These are phyloP conservation scores for Aureobasidium sp. DNA, from an alignment of 2,329 filamentous ascomycete genomes.

Conservation along the genomic window DNA sequence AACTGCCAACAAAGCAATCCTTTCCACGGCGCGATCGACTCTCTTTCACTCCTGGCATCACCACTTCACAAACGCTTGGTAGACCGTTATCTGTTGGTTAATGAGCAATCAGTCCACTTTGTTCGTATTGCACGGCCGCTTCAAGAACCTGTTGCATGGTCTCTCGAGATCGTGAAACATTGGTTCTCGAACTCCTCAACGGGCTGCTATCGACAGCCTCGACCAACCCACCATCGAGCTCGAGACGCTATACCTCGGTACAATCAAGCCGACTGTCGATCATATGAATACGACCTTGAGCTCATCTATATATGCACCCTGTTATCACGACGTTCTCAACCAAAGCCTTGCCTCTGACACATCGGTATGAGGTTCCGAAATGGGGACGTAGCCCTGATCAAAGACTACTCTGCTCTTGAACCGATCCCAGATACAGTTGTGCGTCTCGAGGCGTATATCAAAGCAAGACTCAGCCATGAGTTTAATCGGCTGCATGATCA, in stretches of 20 bases:
- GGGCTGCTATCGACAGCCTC: neutral
- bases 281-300: neutral
- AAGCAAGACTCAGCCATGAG: neutral
- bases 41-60: neutral
- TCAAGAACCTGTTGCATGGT: conserved; percentile 5
- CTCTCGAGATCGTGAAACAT: neutral
- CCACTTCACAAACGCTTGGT: neutral
- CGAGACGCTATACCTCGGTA: neutral
- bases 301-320: neutral
- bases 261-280: neutral
- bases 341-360: neutral
- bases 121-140: neutral
- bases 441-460: neutral
- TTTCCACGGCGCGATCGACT: neutral
- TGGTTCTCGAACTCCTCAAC: neutral
- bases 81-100: neutral
- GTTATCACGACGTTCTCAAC: neutral
- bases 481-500: neutral
- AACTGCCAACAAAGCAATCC: neutral
- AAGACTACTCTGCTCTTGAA: neutral
- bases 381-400: neutral
- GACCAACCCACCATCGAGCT: neutral
- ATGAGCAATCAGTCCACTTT: neutral
- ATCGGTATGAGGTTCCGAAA: neutral
- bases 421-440: too few relatives aligned